Evolutionary conservation across 108 stramenopile species (phyloP), one percentile per base, ranked within the genome.

Genomic region (Cyclostephanos invisitatus): DNA sequence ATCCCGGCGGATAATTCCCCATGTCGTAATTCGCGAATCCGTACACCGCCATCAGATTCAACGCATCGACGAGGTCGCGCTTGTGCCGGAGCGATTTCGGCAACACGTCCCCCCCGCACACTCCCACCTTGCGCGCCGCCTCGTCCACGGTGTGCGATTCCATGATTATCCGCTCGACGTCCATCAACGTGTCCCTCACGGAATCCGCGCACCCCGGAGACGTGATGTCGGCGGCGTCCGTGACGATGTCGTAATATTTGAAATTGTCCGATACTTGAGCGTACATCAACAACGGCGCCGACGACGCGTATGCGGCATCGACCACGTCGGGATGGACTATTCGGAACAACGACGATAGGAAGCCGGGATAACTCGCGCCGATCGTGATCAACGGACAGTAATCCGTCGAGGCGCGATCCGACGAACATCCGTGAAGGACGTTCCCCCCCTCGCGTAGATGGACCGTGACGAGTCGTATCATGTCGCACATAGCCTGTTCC

Each of bases 301-400:
- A 77, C 37, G 83, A 65, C 0, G 87, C 85, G 62, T 93, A 93
- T 6, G 85, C 58, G 4, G 83, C 84, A 54, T 93, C 91, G 17
- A 93, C 78, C 24, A 88, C 61, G 25, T 93, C 82, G 7, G 89
- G 84, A 68, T 82, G 75, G 21, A 70, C 69, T 15, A 90, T 70
- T 2, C 91, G 86, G 49, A 90, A 68, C 85, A 88, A 81, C 65
- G 84, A 83, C 22, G 80, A 68, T 17, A 92, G 64, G 64, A 88
- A 89, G 11, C 91, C 91, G 12, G 91, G 89, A 67, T 89, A 89
- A 17, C 84, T 85, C 28, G 78, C 91, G 15, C 91, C 89, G 4
- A 92, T 81, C 11, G 89, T 80, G 48, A 92, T 87, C 36, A 89
- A 84, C 20, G 91, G 91, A 67, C 91, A 92, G 76, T 92, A 92